phyloP scores from a whole-genome alignment of 2,329 filamentous ascomycete species.

The Akanthomyces uredinophilus region DNA sequence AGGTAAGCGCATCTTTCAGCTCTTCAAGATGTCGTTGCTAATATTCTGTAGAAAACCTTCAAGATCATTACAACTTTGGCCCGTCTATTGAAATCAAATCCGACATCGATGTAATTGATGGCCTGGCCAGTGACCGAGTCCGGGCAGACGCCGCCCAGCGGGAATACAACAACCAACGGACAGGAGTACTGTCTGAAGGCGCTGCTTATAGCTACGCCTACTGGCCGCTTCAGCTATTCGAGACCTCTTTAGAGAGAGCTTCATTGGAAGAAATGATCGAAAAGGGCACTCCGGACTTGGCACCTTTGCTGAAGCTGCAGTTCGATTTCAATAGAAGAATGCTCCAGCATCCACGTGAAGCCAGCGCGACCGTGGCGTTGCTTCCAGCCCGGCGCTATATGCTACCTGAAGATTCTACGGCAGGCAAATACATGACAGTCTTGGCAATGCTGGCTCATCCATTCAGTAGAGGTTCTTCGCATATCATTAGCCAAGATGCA shows the following conservation, averaged over 20 bases:
- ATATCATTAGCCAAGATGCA: slow-evolving; percentile 43
- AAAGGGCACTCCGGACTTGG: too few species aligned
- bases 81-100: background rate
- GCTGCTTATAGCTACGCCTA: too few species aligned
- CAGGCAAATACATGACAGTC: background rate
- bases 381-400: background rate
- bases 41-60: background rate
- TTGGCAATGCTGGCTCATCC: slow-evolving; percentile 46
- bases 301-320: too few species aligned
- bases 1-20: too few species aligned
- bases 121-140: background rate
- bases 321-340: too few species aligned
- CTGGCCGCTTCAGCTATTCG: too few species aligned
- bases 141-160: background rate
- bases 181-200: too few species aligned
- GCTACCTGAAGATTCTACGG: background rate
- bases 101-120: background rate
- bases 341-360: background rate
- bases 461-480: slow-evolving; percentile 53
- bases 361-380: background rate
- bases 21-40: too few species aligned
- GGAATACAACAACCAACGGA: too few species aligned
- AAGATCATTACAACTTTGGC: background rate
- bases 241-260: too few species aligned
- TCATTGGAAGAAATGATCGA: too few species aligned